Conservation (phyloP, 2,329 filamentous ascomycete genomes). For the Elsinoe batatas region DNA sequence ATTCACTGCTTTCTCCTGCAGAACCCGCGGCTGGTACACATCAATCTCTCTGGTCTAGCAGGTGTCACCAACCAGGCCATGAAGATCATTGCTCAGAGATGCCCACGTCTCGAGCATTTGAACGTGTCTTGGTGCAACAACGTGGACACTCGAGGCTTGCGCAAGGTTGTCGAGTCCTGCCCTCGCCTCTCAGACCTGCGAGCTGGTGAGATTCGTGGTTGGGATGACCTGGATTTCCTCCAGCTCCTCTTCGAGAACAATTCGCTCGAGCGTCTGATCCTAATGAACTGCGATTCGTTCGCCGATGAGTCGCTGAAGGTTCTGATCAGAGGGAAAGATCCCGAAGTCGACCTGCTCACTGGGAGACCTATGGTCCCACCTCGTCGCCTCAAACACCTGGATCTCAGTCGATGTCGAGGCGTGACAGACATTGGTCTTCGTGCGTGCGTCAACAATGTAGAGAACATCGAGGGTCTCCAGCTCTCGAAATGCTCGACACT, state of each 20-base stretch:
- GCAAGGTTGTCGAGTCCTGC: conserved; percentile 62
- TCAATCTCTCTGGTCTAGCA: conserved; percentile 76
- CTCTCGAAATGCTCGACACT: conserved; percentile 68
- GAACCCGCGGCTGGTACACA: conserved; percentile 67
- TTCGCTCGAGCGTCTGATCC: conserved; percentile 67
- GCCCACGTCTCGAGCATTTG: conserved; percentile 69
- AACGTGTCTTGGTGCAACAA: conserved; percentile 92
- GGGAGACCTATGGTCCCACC: conserved; percentile 65
- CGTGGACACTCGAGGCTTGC: conserved; percentile 68
- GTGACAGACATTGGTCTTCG: conserved; percentile 66
- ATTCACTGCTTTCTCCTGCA: conserved; percentile 70
- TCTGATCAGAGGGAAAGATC: conserved; percentile 66
- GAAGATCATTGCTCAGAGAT: conserved; percentile 73
- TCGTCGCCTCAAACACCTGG: conserved; percentile 71
- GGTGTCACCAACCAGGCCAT: conserved; percentile 76
- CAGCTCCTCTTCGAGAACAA: conserved; percentile 69
- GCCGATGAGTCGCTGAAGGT: conserved; percentile 62
- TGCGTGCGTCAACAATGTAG: conserved; percentile 62
- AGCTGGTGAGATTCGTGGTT: conserved; percentile 71
- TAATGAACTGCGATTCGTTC: conserved; percentile 71
- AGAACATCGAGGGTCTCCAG: conserved; percentile 71
- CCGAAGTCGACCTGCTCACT: conserved; percentile 72
- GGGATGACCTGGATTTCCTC: conserved; percentile 64
- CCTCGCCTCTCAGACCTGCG: conserved; percentile 65
- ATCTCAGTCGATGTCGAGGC: conserved; percentile 67